Evolutionary conservation across 305 asterid genomes (phyloP).

Genomic region (Stenogyne calaminthoides): DNA sequence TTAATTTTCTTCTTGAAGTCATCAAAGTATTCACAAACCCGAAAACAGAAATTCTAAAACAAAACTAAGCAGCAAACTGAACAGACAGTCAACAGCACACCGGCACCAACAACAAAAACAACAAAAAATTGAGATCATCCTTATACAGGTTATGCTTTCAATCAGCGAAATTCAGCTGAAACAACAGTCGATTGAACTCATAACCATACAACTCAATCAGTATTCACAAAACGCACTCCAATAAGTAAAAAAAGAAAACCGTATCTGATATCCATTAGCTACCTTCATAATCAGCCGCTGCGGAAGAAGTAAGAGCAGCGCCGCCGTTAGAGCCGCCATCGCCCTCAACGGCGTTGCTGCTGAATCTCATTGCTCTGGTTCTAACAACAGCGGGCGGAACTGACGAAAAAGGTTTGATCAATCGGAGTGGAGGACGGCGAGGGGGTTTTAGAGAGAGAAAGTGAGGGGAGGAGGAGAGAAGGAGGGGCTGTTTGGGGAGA

Average conservation of each 20-base stretch:
- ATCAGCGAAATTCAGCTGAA: constrained; percentile 29
- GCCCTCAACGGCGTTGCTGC: constrained; percentile 53
- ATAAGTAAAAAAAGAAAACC: not conserved
- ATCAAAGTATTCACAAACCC: not conserved
- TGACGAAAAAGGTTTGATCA: constrained; percentile 32
- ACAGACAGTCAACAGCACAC: not conserved
- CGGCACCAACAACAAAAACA: not conserved
- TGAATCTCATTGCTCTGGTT: constrained; percentile 41
- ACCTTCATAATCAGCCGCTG: constrained; percentile 53
- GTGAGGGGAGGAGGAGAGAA: constrained; percentile 36
- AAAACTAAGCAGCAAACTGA: constrained; percentile 2
- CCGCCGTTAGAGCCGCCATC: constrained; percentile 52
- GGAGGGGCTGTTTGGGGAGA: constrained; percentile 43
- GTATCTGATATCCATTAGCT: not conserved
- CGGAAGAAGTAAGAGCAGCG: constrained; percentile 34
- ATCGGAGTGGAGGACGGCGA: constrained; percentile 27
- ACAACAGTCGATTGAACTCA: not conserved
- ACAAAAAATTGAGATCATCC: not conserved
- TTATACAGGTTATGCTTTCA: not conserved
- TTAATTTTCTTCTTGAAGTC: constrained; percentile 13
- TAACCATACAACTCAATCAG: not conserved
- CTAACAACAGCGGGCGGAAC: constrained; percentile 26
- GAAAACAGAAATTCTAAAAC: not conserved
- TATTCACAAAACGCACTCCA: not conserved
- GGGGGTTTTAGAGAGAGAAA: constrained; percentile 42